Conservation (phyloP, 2,329 filamentous ascomycete genomes). For the Periconia sp. region DNA sequence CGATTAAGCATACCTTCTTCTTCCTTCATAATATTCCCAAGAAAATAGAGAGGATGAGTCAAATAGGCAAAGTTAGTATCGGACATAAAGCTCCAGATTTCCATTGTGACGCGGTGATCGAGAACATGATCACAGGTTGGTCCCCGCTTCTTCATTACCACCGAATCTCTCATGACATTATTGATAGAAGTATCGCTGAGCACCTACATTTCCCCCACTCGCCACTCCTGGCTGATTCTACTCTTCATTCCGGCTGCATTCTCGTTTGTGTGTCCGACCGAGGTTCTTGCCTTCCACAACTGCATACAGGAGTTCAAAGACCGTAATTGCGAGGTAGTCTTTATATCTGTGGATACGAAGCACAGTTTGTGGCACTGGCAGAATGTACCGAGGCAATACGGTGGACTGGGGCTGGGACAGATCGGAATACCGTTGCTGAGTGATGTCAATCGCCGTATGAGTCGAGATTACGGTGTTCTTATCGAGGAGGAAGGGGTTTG, state of each 20-base stretch:
- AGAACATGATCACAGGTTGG: slow-evolving; percentile 23
- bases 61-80: slow-evolving; percentile 25
- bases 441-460: slow-evolving; percentile 31
- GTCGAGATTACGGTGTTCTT: slow-evolving; percentile 30
- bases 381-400: slow-evolving; percentile 30
- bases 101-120: slow-evolving; percentile 28
- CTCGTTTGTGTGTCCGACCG: slow-evolving; percentile 34
- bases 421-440: slow-evolving; percentile 31
- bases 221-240: slow-evolving; percentile 28
- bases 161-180: background rate
- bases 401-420: slow-evolving; percentile 29
- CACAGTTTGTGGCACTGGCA: slow-evolving; percentile 34
- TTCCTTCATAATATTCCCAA: background rate
- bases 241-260: slow-evolving; percentile 37
- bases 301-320: slow-evolving; percentile 30
- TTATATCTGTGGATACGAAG: slow-evolving; percentile 35
- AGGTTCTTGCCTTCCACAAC: slow-evolving; percentile 34
- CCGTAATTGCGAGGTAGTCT: slow-evolving; percentile 26
- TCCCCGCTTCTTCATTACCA: slow-evolving; percentile 1
- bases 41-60: slow-evolving; percentile 16
- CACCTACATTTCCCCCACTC: slow-evolving; percentile 20
- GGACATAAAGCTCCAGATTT: slow-evolving; percentile 30
- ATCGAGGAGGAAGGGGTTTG: slow-evolving; percentile 33
- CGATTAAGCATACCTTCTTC: background rate
- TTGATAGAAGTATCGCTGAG: slow-evolving; percentile 24